Conservation (phyloP, 2,329 filamentous ascomycete genomes). For the Thelonectria blattea region DNA sequence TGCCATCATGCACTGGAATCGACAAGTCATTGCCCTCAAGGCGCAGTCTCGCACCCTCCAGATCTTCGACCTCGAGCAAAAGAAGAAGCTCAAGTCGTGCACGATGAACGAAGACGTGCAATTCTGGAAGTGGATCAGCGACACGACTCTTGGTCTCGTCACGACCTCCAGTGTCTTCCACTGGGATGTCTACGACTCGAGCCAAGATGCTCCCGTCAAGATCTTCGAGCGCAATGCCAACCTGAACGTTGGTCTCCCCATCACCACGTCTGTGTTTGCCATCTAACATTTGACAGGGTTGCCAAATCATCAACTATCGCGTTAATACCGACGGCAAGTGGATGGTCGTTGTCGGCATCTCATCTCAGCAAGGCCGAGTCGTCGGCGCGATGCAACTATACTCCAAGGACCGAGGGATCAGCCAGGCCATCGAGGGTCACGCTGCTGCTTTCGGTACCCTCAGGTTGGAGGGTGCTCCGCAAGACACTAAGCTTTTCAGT, state of each 20-base stretch:
- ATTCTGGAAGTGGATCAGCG: conserved; percentile 99
- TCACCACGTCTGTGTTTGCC: not conserved
- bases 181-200: conserved; percentile 93
- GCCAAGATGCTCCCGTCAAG: conserved; percentile 81
- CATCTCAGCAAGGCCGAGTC: conserved; percentile 89
- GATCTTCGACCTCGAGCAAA: conserved; percentile 93
- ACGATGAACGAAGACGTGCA: conserved; percentile 97
- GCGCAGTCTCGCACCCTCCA: conserved; percentile 93
- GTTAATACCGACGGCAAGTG: conserved; percentile 95
- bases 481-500: conserved; percentile 94
- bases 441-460: conserved; percentile 93
- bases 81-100: conserved; percentile 95
- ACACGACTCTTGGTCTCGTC: conserved; percentile 85
- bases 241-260: conserved; percentile 68
- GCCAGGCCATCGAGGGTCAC: conserved; percentile 96
- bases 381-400: conserved; percentile 97
- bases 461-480: conserved; percentile 83
- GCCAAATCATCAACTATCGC: conserved; percentile 99
- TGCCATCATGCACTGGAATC: conserved; percentile 99
- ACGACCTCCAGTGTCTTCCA: conserved; percentile 93
- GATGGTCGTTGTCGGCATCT: conserved; percentile 98
- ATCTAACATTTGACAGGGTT: conserved; percentile 63
- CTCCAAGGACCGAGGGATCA: conserved; percentile 94
- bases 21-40: conserved; percentile 95
- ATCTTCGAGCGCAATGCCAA: conserved; percentile 94